These are phyloP conservation scores for Penicillium cinerascens DNA, from an alignment of 495 filamentous ascomycete genomes.

Conservation along the genomic window DNA sequence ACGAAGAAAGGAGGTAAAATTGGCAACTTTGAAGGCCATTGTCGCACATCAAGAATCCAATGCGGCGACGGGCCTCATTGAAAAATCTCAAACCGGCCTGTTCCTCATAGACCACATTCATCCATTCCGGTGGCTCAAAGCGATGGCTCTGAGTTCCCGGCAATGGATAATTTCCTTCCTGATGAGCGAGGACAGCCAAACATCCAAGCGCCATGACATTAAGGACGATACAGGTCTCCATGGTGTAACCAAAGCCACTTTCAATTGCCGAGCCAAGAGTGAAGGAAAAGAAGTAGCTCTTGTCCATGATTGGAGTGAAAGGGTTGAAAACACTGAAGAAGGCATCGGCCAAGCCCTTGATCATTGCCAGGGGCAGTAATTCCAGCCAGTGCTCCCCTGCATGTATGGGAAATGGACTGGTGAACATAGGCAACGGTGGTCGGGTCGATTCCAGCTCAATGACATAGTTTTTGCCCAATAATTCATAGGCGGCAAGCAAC, in stretches of 20 bases:
- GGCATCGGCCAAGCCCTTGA: conserved; percentile 42
- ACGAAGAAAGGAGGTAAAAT: conserved; percentile 47
- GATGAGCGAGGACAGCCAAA: conserved; percentile 40
- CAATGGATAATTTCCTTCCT: conserved; percentile 44
- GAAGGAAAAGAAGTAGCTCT: conserved; percentile 44
- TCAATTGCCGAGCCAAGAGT: conserved; percentile 44
- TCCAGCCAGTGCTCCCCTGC: conserved; percentile 42
- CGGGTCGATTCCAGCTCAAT: conserved; percentile 43
- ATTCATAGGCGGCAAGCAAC: conserved; percentile 35
- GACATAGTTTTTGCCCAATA: conserved; percentile 45
- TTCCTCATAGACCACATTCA: conserved; percentile 41
- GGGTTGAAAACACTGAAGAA: conserved; percentile 46
- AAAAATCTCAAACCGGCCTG: conserved; percentile 43
- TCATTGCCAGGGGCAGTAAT: conserved; percentile 36
- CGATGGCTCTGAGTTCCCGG: conserved; percentile 31
- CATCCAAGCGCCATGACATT: conserved; percentile 46
- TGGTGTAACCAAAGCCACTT: conserved; percentile 40
- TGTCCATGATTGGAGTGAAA: conserved; percentile 48
- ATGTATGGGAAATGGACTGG: conserved; percentile 36
- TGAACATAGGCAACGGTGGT: conserved; percentile 40
- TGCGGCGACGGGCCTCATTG: conserved; percentile 44
- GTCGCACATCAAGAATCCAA: conserved; percentile 47
- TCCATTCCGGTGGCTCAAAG: conserved; percentile 45
- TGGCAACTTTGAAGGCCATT: conserved; percentile 48
- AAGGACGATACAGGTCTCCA: conserved; percentile 45